Base-by-base conservation (phyloP, 768 basidiomycete genomes). In the Imleria badia region DNA sequence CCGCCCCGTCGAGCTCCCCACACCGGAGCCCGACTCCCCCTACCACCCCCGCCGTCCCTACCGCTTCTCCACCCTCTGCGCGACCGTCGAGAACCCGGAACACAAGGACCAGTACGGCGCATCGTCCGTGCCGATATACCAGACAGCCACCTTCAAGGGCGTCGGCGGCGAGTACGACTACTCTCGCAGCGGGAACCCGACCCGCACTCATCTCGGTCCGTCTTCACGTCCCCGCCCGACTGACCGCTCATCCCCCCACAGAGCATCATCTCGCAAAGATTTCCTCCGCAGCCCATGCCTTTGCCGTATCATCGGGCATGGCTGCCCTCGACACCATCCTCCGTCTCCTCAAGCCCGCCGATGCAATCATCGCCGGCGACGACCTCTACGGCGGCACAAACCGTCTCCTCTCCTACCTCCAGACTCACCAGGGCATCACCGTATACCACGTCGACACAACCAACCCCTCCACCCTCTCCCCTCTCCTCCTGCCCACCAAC, bases 381-480 rank as follows among this genome's bases (percentile, higher is more conserved):
- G 96, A 99, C 70, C 76, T 98, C 23, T 99, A 99, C 72, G 97
- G 97, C 34, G 97, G 97, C 20, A 98, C 96, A 26, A 96, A 99
- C 69, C 91, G 97, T 43, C 84, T 99, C 9, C 82, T 99, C 54
- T 83, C 84, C 11, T 98, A 97, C 74, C 83, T 98, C 55, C 84
- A 84, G 55, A 84, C 84, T 2, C 89, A 98, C 73, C 86, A 86
- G 58, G 94, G 93, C 34, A 89, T 98, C 65, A 82, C 80, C 20
- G 92, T 97, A 33, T 86, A 92, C 70, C 95, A 99, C 70, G 87
- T 96, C 62, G 94, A 98, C 68, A 97, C 95, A 17, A 97, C 96
- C 6, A 67, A 87, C 48, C 82, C 92, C 1, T 62, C 76, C 9
- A 76, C 80, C 13, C 73, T 97, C 48, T 71, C 83, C 20, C 81